Conservation (phyloP, 148 eudicot species). For the Amaranthus cruentus region DNA sequence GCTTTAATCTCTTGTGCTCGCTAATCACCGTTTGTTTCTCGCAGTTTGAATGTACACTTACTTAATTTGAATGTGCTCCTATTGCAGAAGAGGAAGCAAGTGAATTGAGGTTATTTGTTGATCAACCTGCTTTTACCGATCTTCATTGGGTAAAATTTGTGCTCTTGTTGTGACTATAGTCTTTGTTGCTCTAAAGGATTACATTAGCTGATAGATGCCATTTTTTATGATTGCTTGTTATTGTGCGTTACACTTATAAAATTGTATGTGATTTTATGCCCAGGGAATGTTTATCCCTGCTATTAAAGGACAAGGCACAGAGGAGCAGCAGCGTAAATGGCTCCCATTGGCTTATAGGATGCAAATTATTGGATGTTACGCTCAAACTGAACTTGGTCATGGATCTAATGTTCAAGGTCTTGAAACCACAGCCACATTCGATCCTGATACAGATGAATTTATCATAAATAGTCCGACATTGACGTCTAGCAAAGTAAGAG, state of each 20-base stretch:
- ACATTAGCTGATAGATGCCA: not conserved
- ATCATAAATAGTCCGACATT: conserved; percentile 86
- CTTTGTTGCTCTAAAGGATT: not conserved
- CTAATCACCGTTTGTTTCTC: not conserved
- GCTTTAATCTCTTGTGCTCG: not conserved
- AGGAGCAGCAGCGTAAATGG: conserved; percentile 92
- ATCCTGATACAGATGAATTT: conserved; percentile 84
- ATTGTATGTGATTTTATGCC: not conserved
- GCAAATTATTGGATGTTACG: conserved; percentile 98
- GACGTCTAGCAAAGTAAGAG: conserved; percentile 88
- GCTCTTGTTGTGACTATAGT: not conserved
- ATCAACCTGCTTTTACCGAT: conserved; percentile 85
- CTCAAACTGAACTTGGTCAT: conserved; percentile 99
- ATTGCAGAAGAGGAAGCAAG: conserved; percentile 77
- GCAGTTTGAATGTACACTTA: not conserved
- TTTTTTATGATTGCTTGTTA: not conserved
- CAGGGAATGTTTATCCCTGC: conserved; percentile 98
- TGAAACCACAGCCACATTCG: conserved; percentile 98
- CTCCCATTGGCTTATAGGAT: conserved; percentile 85
- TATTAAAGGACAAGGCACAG: conserved; percentile 91
- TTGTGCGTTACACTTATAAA: not conserved
- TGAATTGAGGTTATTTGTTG: conserved; percentile 56
- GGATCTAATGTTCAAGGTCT: conserved; percentile 99
- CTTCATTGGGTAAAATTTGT: conserved; percentile 77
- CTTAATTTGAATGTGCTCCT: not conserved